A percentile compares a stretch with the other conserved stretches of the same genome.
These are phyloP conservation scores for Lasiodiplodia gonubiensis DNA, from an alignment of 2,329 filamentous ascomycete genomes.

Conservation along the genomic window DNA sequence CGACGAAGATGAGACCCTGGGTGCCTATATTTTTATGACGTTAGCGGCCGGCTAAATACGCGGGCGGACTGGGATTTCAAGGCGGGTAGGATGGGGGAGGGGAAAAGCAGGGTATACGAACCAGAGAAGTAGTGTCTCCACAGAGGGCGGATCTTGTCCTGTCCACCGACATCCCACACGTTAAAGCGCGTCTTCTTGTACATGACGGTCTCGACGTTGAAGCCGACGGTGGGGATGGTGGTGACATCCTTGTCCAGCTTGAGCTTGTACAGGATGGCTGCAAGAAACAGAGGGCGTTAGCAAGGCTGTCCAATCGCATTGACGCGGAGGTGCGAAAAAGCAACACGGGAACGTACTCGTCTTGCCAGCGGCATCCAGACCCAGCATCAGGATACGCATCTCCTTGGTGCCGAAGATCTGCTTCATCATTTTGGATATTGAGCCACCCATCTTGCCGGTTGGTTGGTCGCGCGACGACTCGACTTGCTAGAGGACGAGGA, in stretches of 20 bases:
- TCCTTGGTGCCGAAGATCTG: conserved; percentile 99
- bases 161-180: conserved; percentile 99
- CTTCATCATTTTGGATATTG: conserved; percentile 93
- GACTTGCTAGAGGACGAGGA: background rate
- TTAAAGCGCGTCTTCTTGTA: conserved; percentile 99
- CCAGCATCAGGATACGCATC: conserved; percentile 97
- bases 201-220: conserved; percentile 99
- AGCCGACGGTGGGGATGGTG: conserved; percentile 98
- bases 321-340: conserved; percentile 10
- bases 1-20: conserved; percentile 99
- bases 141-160: conserved; percentile 99
- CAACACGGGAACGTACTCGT: conserved; percentile 64
- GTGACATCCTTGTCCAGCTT: conserved; percentile 99
- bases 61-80: background rate
- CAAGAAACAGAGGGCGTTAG: conserved; percentile 12
- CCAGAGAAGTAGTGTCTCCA: conserved; percentile 99
- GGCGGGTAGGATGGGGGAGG: background rate
- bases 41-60: conserved; percentile 14
- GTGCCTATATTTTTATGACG: conserved; percentile 62
- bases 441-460: conserved; percentile 77
- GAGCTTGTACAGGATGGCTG: conserved; percentile 96
- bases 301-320: conserved; percentile 10
- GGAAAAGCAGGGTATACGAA: conserved; percentile 32
- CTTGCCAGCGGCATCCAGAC: conserved; percentile 96
- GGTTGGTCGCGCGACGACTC: conserved; percentile 22